Base-by-base conservation (phyloP, 306 rosid species). In the Ormosia emarginata region DNA sequence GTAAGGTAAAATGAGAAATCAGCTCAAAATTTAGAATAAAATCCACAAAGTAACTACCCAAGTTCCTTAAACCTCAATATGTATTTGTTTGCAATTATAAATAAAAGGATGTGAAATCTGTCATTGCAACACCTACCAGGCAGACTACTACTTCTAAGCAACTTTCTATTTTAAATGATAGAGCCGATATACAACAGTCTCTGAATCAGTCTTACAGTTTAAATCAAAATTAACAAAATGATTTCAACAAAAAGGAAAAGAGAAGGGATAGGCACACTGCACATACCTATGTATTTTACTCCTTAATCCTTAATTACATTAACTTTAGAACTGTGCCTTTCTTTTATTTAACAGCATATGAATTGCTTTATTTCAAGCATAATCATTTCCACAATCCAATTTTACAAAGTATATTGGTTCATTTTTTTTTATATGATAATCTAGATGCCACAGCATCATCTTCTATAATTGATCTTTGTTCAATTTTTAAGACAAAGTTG, bases 311-410 rank as follows among this genome's bases (percentile, higher is more conserved):
- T 34, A 75, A 30, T 77, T 34, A 52, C 49, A 50, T 13, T 52
- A 15, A 49, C 36, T 40, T 30, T 14, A 15, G 3, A 56, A 29
- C 9, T 37, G 10, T 70, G 50, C 2, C 33, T 53, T 13, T 29
- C 67, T 77, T 82, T n/a, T 50, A 59, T 69, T 49, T 69, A n/a
- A 77, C 57, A 58, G 50, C 73, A 69, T 67, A 82, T 39, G 57
- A 67, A 18, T 67, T 82, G 40, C 53, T 66, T 34, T 75, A 57
- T 67, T 67, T 29, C 81, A 75, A 63, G 81, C 46, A 75, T 14
- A 33, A 53, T 6, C 5, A 71, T 59, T 41, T 40, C n/a, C 58
- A 61, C 14, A 18, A 41, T 8, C 52, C 18, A 50, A 50, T 33
- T 53, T 53, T 12, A 9, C 52, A 70, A 34, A 32, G 80, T 32